Evolutionary conservation across 2,329 filamentous ascomycete species (phyloP), one percentile per base, ranked within the genome.

Genomic region (Pseudogymnoascus sp.): DNA sequence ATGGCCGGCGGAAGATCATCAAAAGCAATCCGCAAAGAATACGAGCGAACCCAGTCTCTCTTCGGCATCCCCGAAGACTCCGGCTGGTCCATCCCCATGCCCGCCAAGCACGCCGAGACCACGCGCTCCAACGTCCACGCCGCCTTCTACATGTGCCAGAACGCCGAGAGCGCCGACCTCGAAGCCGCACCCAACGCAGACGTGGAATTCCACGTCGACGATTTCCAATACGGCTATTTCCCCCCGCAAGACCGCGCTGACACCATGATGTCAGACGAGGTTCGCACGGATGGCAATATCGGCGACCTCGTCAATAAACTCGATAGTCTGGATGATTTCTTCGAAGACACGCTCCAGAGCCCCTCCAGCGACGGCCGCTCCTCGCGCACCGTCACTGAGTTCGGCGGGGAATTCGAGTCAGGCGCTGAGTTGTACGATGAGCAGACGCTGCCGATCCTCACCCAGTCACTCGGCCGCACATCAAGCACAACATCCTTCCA

Each of bases 41-140:
- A 96, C 69, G 93, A 96, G 72, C 88, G 90, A 21, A 96, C 91
- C 0, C 90, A 96, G 73, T 97, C 92, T 71, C 78, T 99, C 36
- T 99, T 97, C 73, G 96, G 96, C 28, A 97, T 99, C 64, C 95
- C 95, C 0, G 93, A 97, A 73, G 88, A 92, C 21, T 95, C 91
- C 14, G 95, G 95, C 1, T 99, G 95, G 95, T 95, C 95, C 0
- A 91, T 99, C 49, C 93, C 95, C 0, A 86, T 96, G 73, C 95
- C 95, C 14, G 93, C 93, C 0, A 88, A 90, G 63, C 93, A 96
- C 77, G 95, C 93, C 0, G 88, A 89, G 62, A 85, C 87, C 36
- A 97, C 95, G 3, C 84, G 95, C 63, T 85, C 88, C 64, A 99
- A 99, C 70, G 95, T 99, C 2, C 93, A 97, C 73, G 91, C 93